Evolutionary conservation across 352 stramenopile genomes (phyloP).

Genomic region (Peronospora tabacina): DNA sequence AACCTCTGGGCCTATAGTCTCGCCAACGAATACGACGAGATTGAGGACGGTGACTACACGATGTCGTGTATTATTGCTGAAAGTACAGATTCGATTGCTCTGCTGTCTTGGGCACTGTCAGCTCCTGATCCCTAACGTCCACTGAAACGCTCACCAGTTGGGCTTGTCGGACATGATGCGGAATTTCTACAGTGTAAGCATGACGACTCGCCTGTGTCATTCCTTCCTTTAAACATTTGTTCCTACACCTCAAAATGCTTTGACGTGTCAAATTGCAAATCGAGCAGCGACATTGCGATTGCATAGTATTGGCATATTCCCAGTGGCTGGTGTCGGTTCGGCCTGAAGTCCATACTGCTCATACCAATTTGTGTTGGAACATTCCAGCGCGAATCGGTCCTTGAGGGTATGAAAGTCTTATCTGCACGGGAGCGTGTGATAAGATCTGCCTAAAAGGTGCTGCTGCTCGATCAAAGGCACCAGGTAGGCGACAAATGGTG

Average conservation of each 20-base stretch:
- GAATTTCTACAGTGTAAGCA: conserved; percentile 16
- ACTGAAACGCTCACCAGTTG: conserved; percentile 14
- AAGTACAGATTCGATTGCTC: conserved; percentile 10
- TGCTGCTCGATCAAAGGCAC: conserved; percentile 2
- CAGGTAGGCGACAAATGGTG: conserved; percentile 4
- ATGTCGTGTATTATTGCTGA: conserved; percentile 9
- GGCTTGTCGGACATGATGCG: conserved; percentile 17
- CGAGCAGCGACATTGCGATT: conserved; percentile 12
- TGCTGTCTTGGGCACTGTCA: conserved; percentile 3
- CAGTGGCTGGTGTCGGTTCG: conserved; percentile 8
- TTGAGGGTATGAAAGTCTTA: not conserved
- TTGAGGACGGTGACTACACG: conserved; percentile 3
- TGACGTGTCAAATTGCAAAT: conserved; percentile 5
- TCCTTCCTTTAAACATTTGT: conserved; percentile 9
- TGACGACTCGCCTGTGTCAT: conserved; percentile 7
- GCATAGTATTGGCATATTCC: conserved; percentile 20
- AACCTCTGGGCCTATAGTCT: conserved; percentile 11
- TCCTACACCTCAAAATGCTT: conserved; percentile 4
- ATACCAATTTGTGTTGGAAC: not conserved
- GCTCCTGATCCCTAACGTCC: conserved; percentile 2
- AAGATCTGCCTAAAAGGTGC: conserved; percentile 2
- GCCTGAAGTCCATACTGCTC: conserved; percentile 4
- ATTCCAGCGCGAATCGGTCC: conserved; percentile 6
- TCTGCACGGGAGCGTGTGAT: not conserved
- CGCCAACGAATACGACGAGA: conserved; percentile 1